Percentiles rank a stretch among this genome's conserved stretches.
Evolutionary conservation across 2,329 filamentous ascomycete species (phyloP).

Genomic region (Sporothrix pseudoabietina): DNA sequence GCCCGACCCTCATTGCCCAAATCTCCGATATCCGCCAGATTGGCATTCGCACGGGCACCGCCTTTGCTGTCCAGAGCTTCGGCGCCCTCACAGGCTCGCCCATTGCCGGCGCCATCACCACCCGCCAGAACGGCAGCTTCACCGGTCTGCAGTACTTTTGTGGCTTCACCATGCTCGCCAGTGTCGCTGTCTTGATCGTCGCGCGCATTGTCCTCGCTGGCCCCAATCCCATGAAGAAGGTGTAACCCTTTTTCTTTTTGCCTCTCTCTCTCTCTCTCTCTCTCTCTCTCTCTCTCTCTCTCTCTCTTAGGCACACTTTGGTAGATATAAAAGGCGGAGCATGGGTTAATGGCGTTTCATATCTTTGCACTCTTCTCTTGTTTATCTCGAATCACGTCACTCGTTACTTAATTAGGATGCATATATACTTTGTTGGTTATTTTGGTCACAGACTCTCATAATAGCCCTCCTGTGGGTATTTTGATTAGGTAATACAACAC

Average conservation of each 20-base stretch:
- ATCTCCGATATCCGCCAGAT: constrained; percentile 63
- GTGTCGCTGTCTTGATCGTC: constrained; percentile 37
- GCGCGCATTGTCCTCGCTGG: constrained; percentile 39
- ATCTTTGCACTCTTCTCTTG: too few relatives aligned
- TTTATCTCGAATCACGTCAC: too few relatives aligned
- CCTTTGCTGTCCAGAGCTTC: constrained; percentile 59
- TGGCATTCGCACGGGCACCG: constrained; percentile 59
- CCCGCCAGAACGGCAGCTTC: constrained; percentile 49
- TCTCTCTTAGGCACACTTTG: too few relatives aligned
- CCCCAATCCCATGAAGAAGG: constrained; percentile 34
- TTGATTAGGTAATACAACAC: too few relatives aligned
- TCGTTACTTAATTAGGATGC: too few relatives aligned
- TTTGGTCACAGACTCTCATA: too few relatives aligned
- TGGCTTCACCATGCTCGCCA: constrained; percentile 48
- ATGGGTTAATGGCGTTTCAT: too few relatives aligned
- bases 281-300: too few relatives aligned
- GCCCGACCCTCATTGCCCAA: constrained; percentile 60
- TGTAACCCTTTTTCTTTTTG: constrained; percentile 27
- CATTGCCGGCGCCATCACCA: constrained; percentile 57
- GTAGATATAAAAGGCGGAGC: too few relatives aligned
- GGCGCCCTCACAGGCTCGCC: constrained; percentile 61
- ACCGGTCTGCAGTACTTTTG: constrained; percentile 59
- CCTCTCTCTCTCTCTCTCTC: too few relatives aligned
- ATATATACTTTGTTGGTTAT: too few relatives aligned
- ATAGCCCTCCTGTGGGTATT: too few relatives aligned